These are phyloP conservation scores for Quercus glauca DNA, from an alignment of 306 rosid species.

Conservation along the genomic window DNA sequence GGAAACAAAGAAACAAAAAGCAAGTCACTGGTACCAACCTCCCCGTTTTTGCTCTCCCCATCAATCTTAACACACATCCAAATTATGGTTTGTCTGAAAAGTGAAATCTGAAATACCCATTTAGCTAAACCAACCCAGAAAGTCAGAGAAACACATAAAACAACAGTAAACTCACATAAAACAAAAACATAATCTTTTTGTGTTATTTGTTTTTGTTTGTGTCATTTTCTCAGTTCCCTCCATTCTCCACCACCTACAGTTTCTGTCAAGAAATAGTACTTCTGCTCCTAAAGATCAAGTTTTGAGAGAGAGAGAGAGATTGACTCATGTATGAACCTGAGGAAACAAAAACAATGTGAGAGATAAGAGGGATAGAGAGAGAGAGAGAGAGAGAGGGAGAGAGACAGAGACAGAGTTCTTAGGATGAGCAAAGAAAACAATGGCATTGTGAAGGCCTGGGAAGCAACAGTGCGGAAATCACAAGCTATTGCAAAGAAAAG, in stretches of 20 bases:
- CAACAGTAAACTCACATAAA: conserved; percentile 7
- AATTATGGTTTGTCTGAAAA: conserved; percentile 9
- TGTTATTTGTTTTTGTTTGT: conserved; percentile 17
- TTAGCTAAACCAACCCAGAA: conserved; percentile 16
- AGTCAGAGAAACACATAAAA: conserved; percentile 6
- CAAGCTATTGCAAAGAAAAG: conserved; percentile 55
- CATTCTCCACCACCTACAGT: conserved; percentile 31
- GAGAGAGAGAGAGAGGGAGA: neutral
- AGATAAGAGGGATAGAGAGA: too few relatives aligned
- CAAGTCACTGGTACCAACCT: conserved; percentile 37
- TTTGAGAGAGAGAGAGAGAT: conserved; percentile 1
- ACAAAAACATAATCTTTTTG: conserved; percentile 20
- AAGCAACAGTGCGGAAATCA: conserved; percentile 64
- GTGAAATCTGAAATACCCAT: conserved; percentile 37
- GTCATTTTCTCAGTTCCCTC: conserved; percentile 19
- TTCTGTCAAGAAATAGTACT: conserved; percentile 23
- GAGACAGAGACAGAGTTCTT: conserved; percentile 17
- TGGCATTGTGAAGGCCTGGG: conserved; percentile 62
- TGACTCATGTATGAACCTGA: conserved; percentile 40
- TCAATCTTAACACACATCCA: conserved; percentile 44
- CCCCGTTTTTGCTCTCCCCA: conserved; percentile 48
- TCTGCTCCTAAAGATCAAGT: conserved; percentile 10
- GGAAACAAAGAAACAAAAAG: conserved; percentile 33
- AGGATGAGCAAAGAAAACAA: conserved; percentile 74
- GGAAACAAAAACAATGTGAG: conserved; percentile 10